Evolutionary conservation across 306 rosid species (phyloP).

Genomic region (Malus sylvestris): DNA sequence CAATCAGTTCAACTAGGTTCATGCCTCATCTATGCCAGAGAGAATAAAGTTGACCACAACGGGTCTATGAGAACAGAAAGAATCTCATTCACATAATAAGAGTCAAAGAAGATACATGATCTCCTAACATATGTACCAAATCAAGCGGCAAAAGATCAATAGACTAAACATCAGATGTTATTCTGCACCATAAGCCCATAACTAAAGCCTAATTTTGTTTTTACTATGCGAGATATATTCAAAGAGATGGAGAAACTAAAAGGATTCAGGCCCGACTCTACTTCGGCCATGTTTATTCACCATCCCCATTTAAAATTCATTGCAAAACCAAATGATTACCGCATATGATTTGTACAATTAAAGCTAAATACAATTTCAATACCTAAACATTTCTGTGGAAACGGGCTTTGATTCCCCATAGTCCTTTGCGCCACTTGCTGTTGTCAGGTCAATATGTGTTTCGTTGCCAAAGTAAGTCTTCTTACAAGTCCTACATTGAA

Average conservation of each 20-base stretch:
- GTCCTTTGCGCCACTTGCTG: slow-evolving; percentile 45
- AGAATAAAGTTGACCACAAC: not conserved
- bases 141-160: not conserved
- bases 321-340: not conserved
- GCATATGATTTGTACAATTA: not conserved
- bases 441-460: slow-evolving; percentile 61
- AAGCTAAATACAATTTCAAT: slow-evolving; percentile 1
- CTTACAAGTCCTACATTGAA: slow-evolving; percentile 70
- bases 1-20: not conserved
- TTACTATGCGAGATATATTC: not conserved
- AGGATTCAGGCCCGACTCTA: not conserved
- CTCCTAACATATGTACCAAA: not conserved
- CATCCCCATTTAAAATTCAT: not conserved
- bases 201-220: not conserved
- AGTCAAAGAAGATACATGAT: not conserved
- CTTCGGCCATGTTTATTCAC: not conserved
- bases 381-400: slow-evolving; percentile 83
- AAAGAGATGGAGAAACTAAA: not conserved
- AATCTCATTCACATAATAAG: not conserved
- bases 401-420: slow-evolving; percentile 63
- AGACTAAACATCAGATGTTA: not conserved
- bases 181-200: not conserved
- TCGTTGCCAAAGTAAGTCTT: slow-evolving; percentile 58
- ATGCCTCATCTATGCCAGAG: not conserved
- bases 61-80: not conserved